Percentiles rank a stretch among this genome's conserved stretches.
phyloP scores from a whole-genome alignment of 2,329 filamentous ascomycete genomes.

The Pestalotiopsis sp. region DNA sequence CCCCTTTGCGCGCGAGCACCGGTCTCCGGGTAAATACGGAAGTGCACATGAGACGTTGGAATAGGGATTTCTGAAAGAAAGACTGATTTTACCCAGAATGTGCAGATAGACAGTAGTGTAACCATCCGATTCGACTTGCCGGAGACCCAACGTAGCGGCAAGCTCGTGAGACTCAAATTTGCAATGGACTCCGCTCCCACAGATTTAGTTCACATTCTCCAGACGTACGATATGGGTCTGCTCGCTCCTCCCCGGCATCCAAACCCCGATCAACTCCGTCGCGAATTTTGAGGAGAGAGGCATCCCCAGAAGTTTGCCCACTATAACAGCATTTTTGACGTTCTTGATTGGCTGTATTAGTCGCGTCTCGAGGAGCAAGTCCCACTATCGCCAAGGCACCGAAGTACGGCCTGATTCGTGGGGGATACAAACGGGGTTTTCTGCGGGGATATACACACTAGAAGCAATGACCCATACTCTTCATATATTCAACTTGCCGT shows the following conservation, averaged over 20 bases:
- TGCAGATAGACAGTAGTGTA: too few species aligned
- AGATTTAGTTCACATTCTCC: slow-evolving; percentile 2
- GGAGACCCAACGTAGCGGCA: background rate
- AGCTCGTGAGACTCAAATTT: background rate
- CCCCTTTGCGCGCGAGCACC: background rate
- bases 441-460: background rate
- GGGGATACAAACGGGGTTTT: slow-evolving; percentile 13
- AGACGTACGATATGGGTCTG: background rate
- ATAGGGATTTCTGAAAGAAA: background rate
- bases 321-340: background rate
- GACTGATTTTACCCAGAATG: background rate
- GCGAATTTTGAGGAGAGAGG: background rate
- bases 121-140: background rate
- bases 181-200: background rate
- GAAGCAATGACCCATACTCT: background rate
- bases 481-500: background rate
- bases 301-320: background rate
- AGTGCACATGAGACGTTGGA: background rate
- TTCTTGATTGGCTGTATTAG: background rate
- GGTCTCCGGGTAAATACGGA: background rate
- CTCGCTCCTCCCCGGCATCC: background rate
- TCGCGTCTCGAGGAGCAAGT: slow-evolving; percentile 6
- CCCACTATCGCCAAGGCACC: slow-evolving; percentile 23
- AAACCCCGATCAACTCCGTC: slow-evolving; percentile 1
- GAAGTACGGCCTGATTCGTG: slow-evolving; percentile 23